Evolutionary conservation across 129 eudicot genomes (phyloP).

Genomic region (Centrapalus pauciflorus): DNA sequence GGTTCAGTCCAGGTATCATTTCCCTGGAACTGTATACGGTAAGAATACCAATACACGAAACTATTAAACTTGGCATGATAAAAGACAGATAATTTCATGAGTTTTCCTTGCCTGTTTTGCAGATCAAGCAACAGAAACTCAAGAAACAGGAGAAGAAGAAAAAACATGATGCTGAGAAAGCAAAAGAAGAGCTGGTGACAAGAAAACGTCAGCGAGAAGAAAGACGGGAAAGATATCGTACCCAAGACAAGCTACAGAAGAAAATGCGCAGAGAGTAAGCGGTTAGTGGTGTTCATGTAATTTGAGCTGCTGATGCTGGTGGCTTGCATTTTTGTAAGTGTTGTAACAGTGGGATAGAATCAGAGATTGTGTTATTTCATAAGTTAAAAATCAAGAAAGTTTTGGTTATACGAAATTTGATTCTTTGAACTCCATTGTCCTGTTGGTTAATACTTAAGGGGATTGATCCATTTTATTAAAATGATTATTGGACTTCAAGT

Average conservation of each 20-base stretch:
- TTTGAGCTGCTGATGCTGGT: neutral
- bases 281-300: neutral
- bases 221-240: slow-evolving; percentile 60
- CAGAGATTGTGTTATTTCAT: neutral
- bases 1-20: too few species aligned
- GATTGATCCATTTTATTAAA: too few species aligned
- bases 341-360: neutral
- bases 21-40: too few species aligned
- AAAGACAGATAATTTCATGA: too few species aligned
- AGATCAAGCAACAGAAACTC: slow-evolving; percentile 66
- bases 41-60: too few species aligned
- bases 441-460: neutral
- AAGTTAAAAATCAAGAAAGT: neutral
- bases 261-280: slow-evolving; percentile 52
- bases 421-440: too few species aligned
- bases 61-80: too few species aligned
- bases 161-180: slow-evolving; percentile 46
- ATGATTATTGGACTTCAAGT: too few species aligned
- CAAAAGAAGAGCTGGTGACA: slow-evolving; percentile 64
- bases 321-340: neutral
- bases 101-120: slow-evolving; percentile 13
- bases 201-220: slow-evolving; percentile 75
- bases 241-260: slow-evolving; percentile 70
- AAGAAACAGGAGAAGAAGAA: slow-evolving; percentile 73
- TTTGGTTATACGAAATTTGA: neutral